Percentiles rank a stretch among this genome's conserved stretches.
Evolutionary conservation across 1,284 basidiomycete species (phyloP).

Genomic region (Stygiomarasmius scandens): DNA sequence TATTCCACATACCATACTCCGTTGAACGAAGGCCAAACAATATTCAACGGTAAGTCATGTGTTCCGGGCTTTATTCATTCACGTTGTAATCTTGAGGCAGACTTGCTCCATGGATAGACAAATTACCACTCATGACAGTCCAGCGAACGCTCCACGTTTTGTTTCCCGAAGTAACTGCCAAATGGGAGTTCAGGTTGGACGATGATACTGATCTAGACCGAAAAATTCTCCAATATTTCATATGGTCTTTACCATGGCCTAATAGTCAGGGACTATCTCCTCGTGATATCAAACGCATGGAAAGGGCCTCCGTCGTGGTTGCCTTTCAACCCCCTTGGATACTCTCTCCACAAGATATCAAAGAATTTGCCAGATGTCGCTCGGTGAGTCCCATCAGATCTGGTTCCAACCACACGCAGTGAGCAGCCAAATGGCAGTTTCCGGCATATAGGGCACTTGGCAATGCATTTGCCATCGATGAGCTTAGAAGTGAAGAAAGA

Average conservation of each 20-base stretch:
- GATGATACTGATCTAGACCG: slow-evolving; percentile 41
- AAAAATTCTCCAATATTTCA: slow-evolving; percentile 46
- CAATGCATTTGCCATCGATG: slow-evolving; percentile 26
- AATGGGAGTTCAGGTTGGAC: slow-evolving; percentile 46
- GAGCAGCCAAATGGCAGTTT: slow-evolving; percentile 32
- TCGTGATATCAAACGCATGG: slow-evolving; percentile 21
- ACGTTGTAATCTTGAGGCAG: slow-evolving; percentile 21
- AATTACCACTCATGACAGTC: slow-evolving; percentile 56
- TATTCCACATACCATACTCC: slow-evolving; percentile 35
- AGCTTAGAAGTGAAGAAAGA: slow-evolving; percentile 45
- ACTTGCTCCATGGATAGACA: slow-evolving; percentile 43
- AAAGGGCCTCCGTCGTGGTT: slow-evolving; percentile 44
- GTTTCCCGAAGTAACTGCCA: slow-evolving; percentile 37
- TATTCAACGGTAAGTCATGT: slow-evolving; percentile 38
- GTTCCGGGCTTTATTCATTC: not conserved
- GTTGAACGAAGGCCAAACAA: slow-evolving; percentile 34
- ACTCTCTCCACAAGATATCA: slow-evolving; percentile 55
- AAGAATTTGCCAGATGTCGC: slow-evolving; percentile 50
- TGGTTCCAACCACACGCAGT: not conserved
- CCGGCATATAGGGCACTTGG: slow-evolving; percentile 36
- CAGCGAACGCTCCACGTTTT: slow-evolving; percentile 55
- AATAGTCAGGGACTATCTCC: slow-evolving; percentile 16
- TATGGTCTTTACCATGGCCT: slow-evolving; percentile 44
- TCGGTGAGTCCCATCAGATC: slow-evolving; percentile 38
- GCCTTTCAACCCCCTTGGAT: slow-evolving; percentile 71